Evolutionary conservation across 352 stramenopile genomes (phyloP).

Genomic region (Blastocystis sp.): DNA sequence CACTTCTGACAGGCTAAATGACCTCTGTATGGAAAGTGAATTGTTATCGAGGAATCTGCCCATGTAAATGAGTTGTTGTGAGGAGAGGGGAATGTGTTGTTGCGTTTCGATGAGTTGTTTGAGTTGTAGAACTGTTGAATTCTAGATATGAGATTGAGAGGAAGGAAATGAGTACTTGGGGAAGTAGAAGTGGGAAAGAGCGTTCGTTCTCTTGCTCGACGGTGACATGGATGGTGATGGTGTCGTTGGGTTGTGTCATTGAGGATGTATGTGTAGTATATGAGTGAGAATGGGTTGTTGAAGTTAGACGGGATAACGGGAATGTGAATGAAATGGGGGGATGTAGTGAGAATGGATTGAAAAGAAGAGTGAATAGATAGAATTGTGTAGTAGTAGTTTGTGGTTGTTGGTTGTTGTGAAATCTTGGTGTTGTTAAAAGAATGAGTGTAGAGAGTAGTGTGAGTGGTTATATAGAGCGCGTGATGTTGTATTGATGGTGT

Average conservation of each 20-base stretch:
- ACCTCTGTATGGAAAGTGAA: neutral
- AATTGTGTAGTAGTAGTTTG: too few relatives aligned
- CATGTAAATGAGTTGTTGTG: constrained; percentile 51
- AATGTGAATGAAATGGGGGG: neutral
- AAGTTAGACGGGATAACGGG: neutral
- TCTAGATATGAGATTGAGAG: constrained; percentile 34
- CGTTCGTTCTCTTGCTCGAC: constrained; percentile 2
- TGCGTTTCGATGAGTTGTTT: neutral
- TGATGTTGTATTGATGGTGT: neutral
- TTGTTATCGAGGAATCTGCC: constrained; percentile 32
- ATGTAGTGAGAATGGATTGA: neutral
- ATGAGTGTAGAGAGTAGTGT: neutral
- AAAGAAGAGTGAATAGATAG: too few relatives aligned
- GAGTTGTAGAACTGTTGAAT: constrained; percentile 11
- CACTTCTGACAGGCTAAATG: neutral
- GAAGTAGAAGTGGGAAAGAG: neutral
- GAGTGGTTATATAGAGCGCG: neutral
- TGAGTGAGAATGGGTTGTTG: neutral
- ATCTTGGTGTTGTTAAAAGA: neutral
- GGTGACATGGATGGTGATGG: constrained; percentile 15
- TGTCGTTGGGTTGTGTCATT: neutral
- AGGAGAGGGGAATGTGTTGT: neutral
- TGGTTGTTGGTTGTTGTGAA: too few relatives aligned
- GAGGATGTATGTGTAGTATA: neutral
- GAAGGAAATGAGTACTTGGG: neutral